Evolutionary conservation across 2,329 filamentous ascomycete species (phyloP), one percentile per base, ranked within the genome.

Genomic region (Trichoderma sp.): DNA sequence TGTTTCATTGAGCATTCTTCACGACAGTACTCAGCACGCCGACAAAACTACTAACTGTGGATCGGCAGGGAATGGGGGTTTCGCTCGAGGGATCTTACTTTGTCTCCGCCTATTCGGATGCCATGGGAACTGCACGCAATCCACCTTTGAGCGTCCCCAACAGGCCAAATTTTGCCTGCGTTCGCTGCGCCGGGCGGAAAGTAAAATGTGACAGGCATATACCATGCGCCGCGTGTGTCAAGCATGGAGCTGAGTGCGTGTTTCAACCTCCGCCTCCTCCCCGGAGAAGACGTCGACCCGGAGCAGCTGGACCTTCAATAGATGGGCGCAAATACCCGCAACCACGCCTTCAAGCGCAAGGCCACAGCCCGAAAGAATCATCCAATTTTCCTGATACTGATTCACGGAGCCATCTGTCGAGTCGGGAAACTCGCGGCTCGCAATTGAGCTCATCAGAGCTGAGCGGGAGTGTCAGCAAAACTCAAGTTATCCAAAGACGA

Each of bases 401-500:
- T 53, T 53, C 45, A 21, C 45, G 4, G n/a, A 53, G 45, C 6
- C 45, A 21, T 31, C 64, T 50, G 38, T 50, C 38, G 64, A 50
- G 38, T 50, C 64, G n/a, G 38, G 64, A 29, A 50, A 14, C 14
- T 50, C 64, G 64, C 38, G 18, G 64, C 64, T 31, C 64, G 31
- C 64, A 66, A 50, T 66, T 18, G 64, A 66, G 64, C 64, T 66
- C 38, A 50, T 50, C 38, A 31, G 35, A 66, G 63, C 64, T 24
- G 38, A 66, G 64, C 24, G 64, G 64, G 64, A 66, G 16, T 50
- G 64, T 66, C 64, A 66, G 64, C 64, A 66, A 31, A 50, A 66
- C 64, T 50, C 64, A 66, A 66, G 64, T 66, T 50, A 50, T 66
- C 64, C 64, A 45, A 66, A 24, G 64, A 66, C 64, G 38, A 66